A percentile compares a stretch with the other conserved stretches of the same genome.
These are phyloP conservation scores for Didymella segeticola DNA, from an alignment of 2,329 filamentous ascomycete genomes.

Conservation along the genomic window DNA sequence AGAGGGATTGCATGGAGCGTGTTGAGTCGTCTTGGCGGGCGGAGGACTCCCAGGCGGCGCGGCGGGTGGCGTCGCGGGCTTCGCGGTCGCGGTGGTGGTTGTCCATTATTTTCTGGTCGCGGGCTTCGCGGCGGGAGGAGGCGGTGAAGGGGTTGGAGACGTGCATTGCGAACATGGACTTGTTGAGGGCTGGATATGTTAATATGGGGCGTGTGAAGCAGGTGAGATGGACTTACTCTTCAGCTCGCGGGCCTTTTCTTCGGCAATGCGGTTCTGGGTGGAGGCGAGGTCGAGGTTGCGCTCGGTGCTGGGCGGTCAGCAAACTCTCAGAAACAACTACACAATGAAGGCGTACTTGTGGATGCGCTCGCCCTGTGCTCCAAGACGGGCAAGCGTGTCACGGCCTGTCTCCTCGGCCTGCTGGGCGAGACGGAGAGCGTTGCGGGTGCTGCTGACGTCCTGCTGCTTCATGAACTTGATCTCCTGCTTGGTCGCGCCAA, in stretches of 20 bases:
- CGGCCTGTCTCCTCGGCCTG: constrained; percentile 75
- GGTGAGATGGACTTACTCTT: constrained; percentile 59
- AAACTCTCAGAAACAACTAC: neutral
- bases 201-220: neutral
- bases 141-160: constrained; percentile 70
- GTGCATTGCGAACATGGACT: constrained; percentile 89
- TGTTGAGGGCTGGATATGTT: constrained; percentile 65
- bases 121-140: constrained; percentile 54
- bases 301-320: constrained; percentile 59
- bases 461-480: constrained; percentile 75
- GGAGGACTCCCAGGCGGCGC: constrained; percentile 54
- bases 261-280: constrained; percentile 78
- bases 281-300: constrained; percentile 80
- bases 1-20: constrained; percentile 22
- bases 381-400: constrained; percentile 39
- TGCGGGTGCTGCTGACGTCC: constrained; percentile 74
- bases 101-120: constrained; percentile 69
- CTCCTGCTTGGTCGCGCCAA: constrained; percentile 74
- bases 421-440: constrained; percentile 66
- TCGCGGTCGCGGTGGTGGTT: constrained; percentile 66
- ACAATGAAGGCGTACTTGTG: constrained; percentile 30
- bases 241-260: constrained; percentile 81
- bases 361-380: constrained; percentile 47
- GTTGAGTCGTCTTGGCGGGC: constrained; percentile 35
- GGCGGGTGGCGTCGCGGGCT: constrained; percentile 62